A percentile compares a stretch with the other conserved stretches of the same genome.
These are phyloP conservation scores for Colletotrichum spaethianum DNA, from an alignment of 2,329 filamentous ascomycete genomes.

Conservation along the genomic window DNA sequence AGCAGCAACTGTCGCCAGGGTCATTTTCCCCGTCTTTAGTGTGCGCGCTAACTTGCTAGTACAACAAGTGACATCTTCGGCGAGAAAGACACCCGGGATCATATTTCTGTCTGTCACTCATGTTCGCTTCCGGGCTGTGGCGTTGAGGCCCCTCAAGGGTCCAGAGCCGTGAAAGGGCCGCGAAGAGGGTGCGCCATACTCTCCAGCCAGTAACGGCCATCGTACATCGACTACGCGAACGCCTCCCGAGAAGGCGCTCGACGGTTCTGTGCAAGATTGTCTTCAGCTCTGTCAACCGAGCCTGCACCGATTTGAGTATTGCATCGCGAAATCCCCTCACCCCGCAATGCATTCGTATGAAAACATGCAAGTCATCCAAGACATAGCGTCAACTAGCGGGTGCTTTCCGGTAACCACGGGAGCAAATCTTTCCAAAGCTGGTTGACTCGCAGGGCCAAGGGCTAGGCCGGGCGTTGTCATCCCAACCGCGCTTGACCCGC, in stretches of 20 bases:
- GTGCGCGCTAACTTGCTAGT: not conserved
- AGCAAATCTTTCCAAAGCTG: not conserved
- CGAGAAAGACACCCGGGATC: not conserved
- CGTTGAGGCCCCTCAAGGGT: not conserved
- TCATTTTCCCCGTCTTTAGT: slow-evolving; percentile 28
- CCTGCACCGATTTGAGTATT: not conserved
- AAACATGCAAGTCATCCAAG: not conserved
- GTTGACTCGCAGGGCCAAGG: not conserved
- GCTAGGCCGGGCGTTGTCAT: slow-evolving; percentile 17
- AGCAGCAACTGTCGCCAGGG: slow-evolving; percentile 7
- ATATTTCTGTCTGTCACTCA: too few relatives aligned
- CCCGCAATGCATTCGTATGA: slow-evolving; percentile 26
- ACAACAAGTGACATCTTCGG: not conserved
- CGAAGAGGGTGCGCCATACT: not conserved
- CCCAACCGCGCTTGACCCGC: slow-evolving; percentile 19
- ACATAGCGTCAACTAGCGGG: not conserved
- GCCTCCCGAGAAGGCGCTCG: not conserved
- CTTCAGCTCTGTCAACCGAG: slow-evolving; percentile 12
- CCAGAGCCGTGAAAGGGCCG: not conserved
- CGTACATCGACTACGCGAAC: not conserved
- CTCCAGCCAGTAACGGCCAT: slow-evolving; percentile 27
- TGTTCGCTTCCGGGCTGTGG: slow-evolving; percentile 30
- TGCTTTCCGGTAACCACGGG: not conserved
- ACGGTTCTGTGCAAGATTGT: slow-evolving; percentile 25
- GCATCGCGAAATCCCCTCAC: too few relatives aligned